Evolutionary conservation across 352 stramenopile genomes (phyloP), one percentile per base, ranked within the genome.

Genomic region (Thalassiosira mediterranea): DNA sequence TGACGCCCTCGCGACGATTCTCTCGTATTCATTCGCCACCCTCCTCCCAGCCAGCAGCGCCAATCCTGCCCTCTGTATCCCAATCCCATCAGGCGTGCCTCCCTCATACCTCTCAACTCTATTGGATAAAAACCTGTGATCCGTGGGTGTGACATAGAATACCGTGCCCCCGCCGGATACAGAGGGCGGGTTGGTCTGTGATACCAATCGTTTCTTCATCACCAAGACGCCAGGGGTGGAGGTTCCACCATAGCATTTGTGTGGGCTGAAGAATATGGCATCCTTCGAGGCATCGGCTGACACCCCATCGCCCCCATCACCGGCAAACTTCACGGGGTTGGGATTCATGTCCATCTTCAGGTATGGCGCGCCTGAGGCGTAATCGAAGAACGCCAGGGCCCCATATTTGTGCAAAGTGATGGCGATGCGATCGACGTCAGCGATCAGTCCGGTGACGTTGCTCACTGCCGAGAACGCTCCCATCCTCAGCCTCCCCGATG

Each of bases 331-430:
- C 32, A 59, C 15, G 29, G 72, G 53, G 31, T 87, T 83, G 4
- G 96, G 95, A 89, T 99, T 98, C 95, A 99, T 98, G 82, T 98
- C 85, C 29, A 98, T 95, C 2, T 84, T 68, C 1, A 96, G 73
- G 80, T 99, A 98, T 5, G 96, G 93, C 0, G 95, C 96, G 7
- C 88, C 96, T 0, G 95, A 96, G 0, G 97, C 96, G 72, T 98
- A 98, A 88, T 99, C 97, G 88, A 95, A 98, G 73, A 96, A 95
- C 1, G 94, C 85, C 38, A 99, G 76, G 0, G 94, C 95, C 0
- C 95, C 94, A 62, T 98, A 83, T 47, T 88, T 78, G 78, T 98
- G 96, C 54, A 98, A 71, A 5, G 97, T 47, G 15, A 84, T 89
- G 3, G 95, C 92, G 74, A 98, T 92, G 1, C 78, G 66, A 71